Evolutionary conservation across 495 filamentous ascomycete species (phyloP).

Genomic region (Poronia punctata): DNA sequence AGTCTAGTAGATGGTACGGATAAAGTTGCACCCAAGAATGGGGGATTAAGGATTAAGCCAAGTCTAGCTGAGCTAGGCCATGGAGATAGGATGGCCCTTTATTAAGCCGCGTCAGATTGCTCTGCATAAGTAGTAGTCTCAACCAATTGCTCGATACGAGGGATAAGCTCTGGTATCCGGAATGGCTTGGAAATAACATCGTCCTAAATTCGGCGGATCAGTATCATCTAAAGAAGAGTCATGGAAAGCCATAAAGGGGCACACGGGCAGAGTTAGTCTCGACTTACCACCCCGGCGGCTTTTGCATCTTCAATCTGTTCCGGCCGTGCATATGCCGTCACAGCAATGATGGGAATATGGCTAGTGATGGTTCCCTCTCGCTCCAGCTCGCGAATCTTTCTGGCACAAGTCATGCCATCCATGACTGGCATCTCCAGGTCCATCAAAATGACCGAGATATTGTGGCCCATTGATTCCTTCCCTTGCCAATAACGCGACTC

Average conservation of each 20-base stretch:
- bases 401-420: conserved; percentile 72
- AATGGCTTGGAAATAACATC: conserved; percentile 80
- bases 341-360: conserved; percentile 71
- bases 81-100: too few relatives aligned
- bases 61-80: too few relatives aligned
- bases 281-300: conserved; percentile 45
- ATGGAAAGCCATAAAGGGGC: conserved; percentile 3
- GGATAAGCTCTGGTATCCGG: conserved; percentile 59
- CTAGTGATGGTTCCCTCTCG: conserved; percentile 38
- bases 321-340: conserved; percentile 69
- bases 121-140: conserved; percentile 13
- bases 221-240: not conserved
- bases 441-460: conserved; percentile 67
- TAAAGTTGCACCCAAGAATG: too few relatives aligned
- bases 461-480: conserved; percentile 25
- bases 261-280: too few relatives aligned
- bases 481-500: conserved; percentile 42
- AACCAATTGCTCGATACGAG: conserved; percentile 55
- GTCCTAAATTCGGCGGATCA: conserved; percentile 43
- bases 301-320: conserved; percentile 55
- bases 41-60: too few relatives aligned
- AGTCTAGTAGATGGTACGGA: too few relatives aligned
- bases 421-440: conserved; percentile 86
- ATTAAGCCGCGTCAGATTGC: conserved; percentile 12
- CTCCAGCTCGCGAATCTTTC: conserved; percentile 61